phyloP scores from a whole-genome alignment of 2,329 filamentous ascomycete species.

The Biscogniauxia sp. region DNA sequence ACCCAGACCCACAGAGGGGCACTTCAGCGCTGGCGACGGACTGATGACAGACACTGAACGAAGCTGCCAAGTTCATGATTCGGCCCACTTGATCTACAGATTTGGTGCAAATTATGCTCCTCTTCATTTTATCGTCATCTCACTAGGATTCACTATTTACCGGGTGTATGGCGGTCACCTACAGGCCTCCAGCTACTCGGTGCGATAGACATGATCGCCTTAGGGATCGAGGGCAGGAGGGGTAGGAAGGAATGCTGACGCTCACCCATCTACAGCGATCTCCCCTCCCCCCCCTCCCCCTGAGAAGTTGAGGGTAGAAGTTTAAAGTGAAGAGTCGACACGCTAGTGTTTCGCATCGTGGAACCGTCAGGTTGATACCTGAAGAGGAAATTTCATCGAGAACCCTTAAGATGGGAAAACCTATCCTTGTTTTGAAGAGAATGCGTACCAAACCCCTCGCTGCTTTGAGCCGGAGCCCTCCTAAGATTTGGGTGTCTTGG shows the following conservation, averaged over 20 bases:
- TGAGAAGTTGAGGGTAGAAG: slow-evolving; percentile 1
- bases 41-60: background rate
- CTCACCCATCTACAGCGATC: background rate
- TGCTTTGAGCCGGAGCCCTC: too few species aligned
- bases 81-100: slow-evolving; percentile 16
- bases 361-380: slow-evolving; percentile 7
- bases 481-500: too few species aligned
- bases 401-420: background rate
- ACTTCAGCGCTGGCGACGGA: background rate
- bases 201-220: background rate
- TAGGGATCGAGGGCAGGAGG: background rate
- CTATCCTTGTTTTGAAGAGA: too few species aligned
- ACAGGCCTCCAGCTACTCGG: slow-evolving; percentile 1
- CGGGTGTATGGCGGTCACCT: slow-evolving; percentile 8
- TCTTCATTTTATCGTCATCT: slow-evolving; percentile 15
- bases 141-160: slow-evolving; percentile 7
- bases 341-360: slow-evolving; percentile 21
- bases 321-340: slow-evolving; percentile 12
- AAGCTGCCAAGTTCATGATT: slow-evolving; percentile 1
- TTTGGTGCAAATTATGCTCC: slow-evolving; percentile 8
- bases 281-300: background rate
- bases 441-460: too few species aligned
- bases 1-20: background rate
- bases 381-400: slow-evolving; percentile 10
- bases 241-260: background rate